A percentile compares a stretch with the other conserved stretches of the same genome.
phyloP scores from a whole-genome alignment of 1,284 basidiomycete genomes.

The Ganoderma meredithae region DNA sequence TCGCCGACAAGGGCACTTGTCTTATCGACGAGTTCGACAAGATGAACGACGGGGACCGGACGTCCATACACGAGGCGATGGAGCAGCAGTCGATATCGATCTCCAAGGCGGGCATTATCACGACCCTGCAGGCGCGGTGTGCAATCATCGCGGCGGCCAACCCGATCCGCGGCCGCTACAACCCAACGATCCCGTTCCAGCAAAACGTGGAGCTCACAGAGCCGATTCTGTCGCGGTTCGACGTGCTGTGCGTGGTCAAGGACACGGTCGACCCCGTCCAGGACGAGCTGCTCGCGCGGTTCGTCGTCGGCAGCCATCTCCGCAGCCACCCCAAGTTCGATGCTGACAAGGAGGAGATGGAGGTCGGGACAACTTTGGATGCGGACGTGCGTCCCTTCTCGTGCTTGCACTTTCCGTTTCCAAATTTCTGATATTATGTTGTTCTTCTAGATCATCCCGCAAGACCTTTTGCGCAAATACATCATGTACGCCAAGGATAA shows the following conservation, averaged over 20 bases:
- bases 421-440: neutral
- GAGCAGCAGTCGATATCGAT: slow-evolving; percentile 99
- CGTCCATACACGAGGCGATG: slow-evolving; percentile 99
- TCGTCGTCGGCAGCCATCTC: slow-evolving; percentile 96
- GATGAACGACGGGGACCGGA: slow-evolving; percentile 98
- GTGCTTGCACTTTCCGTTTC: slow-evolving; percentile 2
- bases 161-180: slow-evolving; percentile 95
- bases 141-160: slow-evolving; percentile 98
- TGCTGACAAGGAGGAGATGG: slow-evolving; percentile 83
- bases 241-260: slow-evolving; percentile 98
- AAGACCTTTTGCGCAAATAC: slow-evolving; percentile 97
- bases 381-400: slow-evolving; percentile 76
- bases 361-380: slow-evolving; percentile 89
- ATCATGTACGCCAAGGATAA: slow-evolving; percentile 99
- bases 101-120: slow-evolving; percentile 98
- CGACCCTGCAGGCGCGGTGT: slow-evolving; percentile 95
- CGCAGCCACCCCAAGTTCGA: slow-evolving; percentile 95
- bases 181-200: slow-evolving; percentile 97
- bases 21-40: slow-evolving; percentile 99
- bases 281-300: slow-evolving; percentile 96
- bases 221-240: slow-evolving; percentile 98
- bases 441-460: slow-evolving; percentile 85
- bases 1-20: slow-evolving; percentile 99
- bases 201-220: slow-evolving; percentile 99
- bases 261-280: slow-evolving; percentile 96